These are phyloP conservation scores for Exophiala aquamarina DNA, from an alignment of 2,329 filamentous ascomycete species.

Conservation along the genomic window DNA sequence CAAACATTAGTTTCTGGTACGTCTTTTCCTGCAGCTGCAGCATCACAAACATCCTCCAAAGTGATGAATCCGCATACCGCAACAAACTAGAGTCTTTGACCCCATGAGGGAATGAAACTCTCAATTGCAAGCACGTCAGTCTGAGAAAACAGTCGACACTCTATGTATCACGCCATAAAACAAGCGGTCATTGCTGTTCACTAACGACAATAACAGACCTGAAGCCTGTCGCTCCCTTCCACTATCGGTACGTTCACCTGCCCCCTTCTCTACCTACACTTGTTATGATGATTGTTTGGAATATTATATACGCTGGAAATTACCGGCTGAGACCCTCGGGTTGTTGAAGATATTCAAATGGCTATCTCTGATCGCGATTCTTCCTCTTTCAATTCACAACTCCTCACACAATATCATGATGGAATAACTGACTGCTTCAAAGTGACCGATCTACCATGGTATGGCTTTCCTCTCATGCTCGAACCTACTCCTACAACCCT, in stretches of 20 bases:
- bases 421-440: conserved; percentile 9
- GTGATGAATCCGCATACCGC: conserved; percentile 29
- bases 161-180: not conserved
- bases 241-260: not conserved
- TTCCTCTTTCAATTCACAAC: too few species aligned
- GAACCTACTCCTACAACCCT: too few species aligned
- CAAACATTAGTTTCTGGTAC: too few species aligned
- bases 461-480: too few species aligned
- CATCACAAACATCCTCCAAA: not conserved
- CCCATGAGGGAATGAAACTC: conserved; percentile 76
- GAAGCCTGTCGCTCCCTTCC: too few species aligned
- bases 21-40: too few species aligned
- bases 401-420: not conserved
- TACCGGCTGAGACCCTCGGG: conserved; percentile 79
- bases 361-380: conserved; percentile 73
- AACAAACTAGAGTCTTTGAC: conserved; percentile 96
- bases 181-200: not conserved
- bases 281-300: conserved; percentile 61
- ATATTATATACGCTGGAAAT: conserved; percentile 80
- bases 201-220: conserved; percentile 10
- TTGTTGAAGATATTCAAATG: conserved; percentile 79
- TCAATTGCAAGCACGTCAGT: conserved; percentile 79
- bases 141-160: conserved; percentile 60
- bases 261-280: conserved; percentile 30
- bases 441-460: not conserved